Evolutionary conservation across 768 basidiomycete species (phyloP), one percentile per base, ranked within the genome.

Genomic region (Crepidotus variabilis): DNA sequence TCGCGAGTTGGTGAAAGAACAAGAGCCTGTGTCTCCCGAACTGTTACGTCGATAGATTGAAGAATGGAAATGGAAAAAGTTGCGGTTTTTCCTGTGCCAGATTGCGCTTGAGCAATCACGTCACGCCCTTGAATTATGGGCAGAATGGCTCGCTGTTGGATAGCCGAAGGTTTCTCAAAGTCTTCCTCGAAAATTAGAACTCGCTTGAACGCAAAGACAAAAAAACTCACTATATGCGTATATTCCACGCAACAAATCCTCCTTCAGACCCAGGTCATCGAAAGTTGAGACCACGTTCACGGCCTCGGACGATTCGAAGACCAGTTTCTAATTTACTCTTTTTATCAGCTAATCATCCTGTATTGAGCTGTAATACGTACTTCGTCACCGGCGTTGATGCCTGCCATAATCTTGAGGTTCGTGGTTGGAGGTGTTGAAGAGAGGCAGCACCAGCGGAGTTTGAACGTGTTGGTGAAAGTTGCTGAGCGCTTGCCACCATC

Each of bases 21-120:
- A 51, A 99, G 87, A 0, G 94, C 96, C 72, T 98, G 96, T 2
- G 94, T 94, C 75, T 97, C 94, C 59, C 94, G 87, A 50, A 98
- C 83, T 36, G 90, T 88, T 45, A 92, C 86, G 72, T 99, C 96
- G 84, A 99, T 97, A 61, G 92, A 93, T 71, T 99, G 96, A 52
- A 99, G 86, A 71, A 97, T 93, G 63, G 95, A 91, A 70, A 99
- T 97, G 63, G 94, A 95, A 77, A 98, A 98, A 18, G 96, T 97
- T 6, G 96, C 96, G 9, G 96, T 99, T 92, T 98, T 99, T 82
- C 96, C 96, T 35, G 96, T 98, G 70, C 96, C 96, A 33, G 95
- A 97, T 77, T 98, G 96, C 45, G 96, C 96, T 78, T 98, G 96
- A 34, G 96, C 96, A 71, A 99, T 98, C 58, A 98, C 96, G 81